These are phyloP conservation scores for Pterocarpus macrocarpus DNA, from an alignment of 306 rosid genomes.

Conservation along the genomic window DNA sequence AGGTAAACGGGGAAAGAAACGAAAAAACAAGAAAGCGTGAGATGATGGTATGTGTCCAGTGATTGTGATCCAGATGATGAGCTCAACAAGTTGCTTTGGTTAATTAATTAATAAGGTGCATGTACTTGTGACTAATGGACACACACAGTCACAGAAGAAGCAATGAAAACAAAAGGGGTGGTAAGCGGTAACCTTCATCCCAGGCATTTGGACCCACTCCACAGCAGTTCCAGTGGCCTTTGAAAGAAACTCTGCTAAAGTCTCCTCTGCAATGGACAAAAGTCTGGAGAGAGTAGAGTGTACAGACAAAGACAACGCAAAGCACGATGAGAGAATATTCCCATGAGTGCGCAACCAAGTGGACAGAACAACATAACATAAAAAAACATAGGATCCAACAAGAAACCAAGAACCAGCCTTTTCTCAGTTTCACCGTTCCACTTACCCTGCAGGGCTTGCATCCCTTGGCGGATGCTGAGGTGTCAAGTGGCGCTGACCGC, in stretches of 20 bases:
- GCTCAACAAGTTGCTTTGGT: conserved; percentile 49
- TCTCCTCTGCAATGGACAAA: conserved; percentile 99
- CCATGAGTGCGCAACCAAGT: conserved; percentile 28
- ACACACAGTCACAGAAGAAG: background rate
- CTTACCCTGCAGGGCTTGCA: conserved; percentile 99
- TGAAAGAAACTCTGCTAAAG: conserved; percentile 99
- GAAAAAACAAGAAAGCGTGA: background rate
- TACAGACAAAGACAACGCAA: conserved; percentile 46
- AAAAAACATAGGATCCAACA: conserved; percentile 34
- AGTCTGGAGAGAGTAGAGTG: conserved; percentile 60
- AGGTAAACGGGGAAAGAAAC: background rate
- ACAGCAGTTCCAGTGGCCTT: conserved; percentile 99
- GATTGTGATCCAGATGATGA: background rate
- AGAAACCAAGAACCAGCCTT: conserved; percentile 13
- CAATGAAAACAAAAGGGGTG: conserved; percentile 16
- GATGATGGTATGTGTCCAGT: background rate
- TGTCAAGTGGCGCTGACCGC: conserved; percentile 90
- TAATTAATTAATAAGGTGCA: conserved; percentile 46
- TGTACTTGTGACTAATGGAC: conserved; percentile 29
- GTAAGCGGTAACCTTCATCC: conserved; percentile 84
- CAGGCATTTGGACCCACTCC: conserved; percentile 99
- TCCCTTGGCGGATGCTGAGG: conserved; percentile 99
- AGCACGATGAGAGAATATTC: conserved; percentile 37
- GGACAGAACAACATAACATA: background rate
- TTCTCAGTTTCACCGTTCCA: conserved; percentile 13